phyloP scores from a whole-genome alignment of 805 yeast genomes.

The Wickerhamiella siamensis region DNA sequence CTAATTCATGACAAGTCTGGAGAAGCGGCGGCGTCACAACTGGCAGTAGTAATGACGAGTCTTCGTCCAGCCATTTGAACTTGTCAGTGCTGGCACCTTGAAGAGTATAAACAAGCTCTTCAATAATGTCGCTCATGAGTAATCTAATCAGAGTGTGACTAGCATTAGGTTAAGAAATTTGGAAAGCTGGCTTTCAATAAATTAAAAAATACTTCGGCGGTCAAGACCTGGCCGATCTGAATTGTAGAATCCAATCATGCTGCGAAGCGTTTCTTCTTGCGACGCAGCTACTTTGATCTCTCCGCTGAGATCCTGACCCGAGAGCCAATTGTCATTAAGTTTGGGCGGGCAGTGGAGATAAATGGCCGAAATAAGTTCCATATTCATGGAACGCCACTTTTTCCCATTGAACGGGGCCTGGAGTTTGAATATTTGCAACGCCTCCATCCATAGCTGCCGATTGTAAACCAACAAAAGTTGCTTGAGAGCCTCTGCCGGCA shows the following conservation, averaged over 20 bases:
- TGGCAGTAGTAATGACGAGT: conserved; percentile 5
- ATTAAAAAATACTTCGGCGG: not conserved
- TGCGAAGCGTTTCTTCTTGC: conserved; percentile 73
- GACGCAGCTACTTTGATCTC: conserved; percentile 66
- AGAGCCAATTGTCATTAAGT: conserved; percentile 75
- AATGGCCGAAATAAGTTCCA: conserved; percentile 84
- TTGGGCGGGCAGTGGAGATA: conserved; percentile 60
- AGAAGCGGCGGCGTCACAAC: conserved; percentile 40
- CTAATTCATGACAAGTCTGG: conserved; percentile 38
- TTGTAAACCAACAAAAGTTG: conserved; percentile 48
- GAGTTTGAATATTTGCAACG: conserved; percentile 59
- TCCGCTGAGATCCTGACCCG: conserved; percentile 62
- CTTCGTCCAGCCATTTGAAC: conserved; percentile 3
- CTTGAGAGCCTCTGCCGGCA: conserved; percentile 47
- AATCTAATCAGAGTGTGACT: too few relatives aligned
- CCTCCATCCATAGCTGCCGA: conserved; percentile 47
- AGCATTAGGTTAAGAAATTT: too few relatives aligned
- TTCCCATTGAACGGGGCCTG: conserved; percentile 83
- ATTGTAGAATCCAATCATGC: conserved; percentile 56
- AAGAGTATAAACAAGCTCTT: conserved; percentile 33
- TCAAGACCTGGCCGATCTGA: not conserved
- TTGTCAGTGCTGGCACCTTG: conserved; percentile 10
- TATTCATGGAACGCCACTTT: conserved; percentile 84
- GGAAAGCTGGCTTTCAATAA: not conserved
- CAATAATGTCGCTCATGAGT: too few relatives aligned